phyloP scores from a whole-genome alignment of 192 early-diverging fungal species.

The Umbelopsis sp. region DNA sequence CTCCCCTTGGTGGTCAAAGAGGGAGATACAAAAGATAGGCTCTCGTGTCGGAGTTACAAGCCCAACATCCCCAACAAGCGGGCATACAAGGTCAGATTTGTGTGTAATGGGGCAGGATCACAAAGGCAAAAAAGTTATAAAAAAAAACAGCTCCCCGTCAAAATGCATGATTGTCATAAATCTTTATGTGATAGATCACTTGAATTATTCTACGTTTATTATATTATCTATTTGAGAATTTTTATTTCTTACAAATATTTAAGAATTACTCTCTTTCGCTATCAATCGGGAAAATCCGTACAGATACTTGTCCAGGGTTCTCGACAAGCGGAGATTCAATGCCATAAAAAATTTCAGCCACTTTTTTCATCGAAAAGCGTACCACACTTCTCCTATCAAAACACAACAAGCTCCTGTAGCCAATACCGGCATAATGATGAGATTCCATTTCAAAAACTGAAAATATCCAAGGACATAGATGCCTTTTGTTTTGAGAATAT shows the following conservation, averaged over 20 bases:
- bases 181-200: neutral
- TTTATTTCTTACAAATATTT: too few species aligned
- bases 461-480: constrained; percentile 46
- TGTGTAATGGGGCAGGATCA: constrained; percentile 3
- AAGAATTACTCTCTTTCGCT: neutral
- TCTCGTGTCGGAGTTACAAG: neutral
- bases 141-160: neutral
- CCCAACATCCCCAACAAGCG: constrained; percentile 20
- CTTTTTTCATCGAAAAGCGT: constrained; percentile 22
- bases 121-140: too few species aligned
- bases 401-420: constrained; percentile 46
- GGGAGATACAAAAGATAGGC: constrained; percentile 16
- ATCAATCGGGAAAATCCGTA: constrained; percentile 17
- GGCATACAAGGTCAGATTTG: neutral
- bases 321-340: constrained; percentile 5
- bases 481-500: constrained; percentile 54
- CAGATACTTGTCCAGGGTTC: neutral
- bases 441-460: constrained; percentile 61
- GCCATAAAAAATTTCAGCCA: constrained; percentile 7
- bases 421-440: constrained; percentile 58
- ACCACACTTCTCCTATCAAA: constrained; percentile 53
- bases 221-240: neutral
- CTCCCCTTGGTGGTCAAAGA: neutral
- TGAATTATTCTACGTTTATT: neutral
- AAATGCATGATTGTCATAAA: neutral